phyloP scores from a whole-genome alignment of 2,329 filamentous ascomycete genomes.

The Apiospora phragmitis region DNA sequence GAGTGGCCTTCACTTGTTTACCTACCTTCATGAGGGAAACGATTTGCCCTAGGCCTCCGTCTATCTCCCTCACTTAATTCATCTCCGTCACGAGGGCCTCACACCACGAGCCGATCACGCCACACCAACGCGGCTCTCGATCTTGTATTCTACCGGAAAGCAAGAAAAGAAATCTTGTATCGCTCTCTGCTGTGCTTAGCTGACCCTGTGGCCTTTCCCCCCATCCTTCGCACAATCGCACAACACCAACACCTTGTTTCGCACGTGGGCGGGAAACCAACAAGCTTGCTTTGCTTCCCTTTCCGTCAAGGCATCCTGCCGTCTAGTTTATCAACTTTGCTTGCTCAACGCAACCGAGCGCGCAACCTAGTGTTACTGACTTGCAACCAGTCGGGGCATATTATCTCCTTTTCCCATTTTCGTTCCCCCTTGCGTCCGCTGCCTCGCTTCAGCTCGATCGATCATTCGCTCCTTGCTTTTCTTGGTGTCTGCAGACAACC shows the following conservation, averaged over 20 bases:
- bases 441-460: not conserved
- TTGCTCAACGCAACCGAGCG: not conserved
- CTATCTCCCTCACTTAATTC: not conserved
- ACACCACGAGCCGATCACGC: not conserved
- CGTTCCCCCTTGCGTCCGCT: not conserved
- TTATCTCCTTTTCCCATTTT: no score
- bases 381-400: not conserved
- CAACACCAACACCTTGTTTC: not conserved
- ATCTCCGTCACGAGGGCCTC: not conserved
- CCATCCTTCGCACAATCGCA: not conserved
- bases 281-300: not conserved
- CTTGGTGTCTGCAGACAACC: not conserved
- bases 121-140: not conserved
- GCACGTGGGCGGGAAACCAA: not conserved
- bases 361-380: not conserved
- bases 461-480: not conserved
- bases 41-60: not conserved
- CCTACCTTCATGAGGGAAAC: not conserved
- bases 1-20: no score
- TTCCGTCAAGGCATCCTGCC: not conserved
- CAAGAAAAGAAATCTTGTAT: not conserved
- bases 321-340: not conserved
- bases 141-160: not conserved
- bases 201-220: not conserved
- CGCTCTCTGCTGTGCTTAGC: not conserved